Evolutionary conservation across 805 yeast species (phyloP).

Genomic region (Barnettozyma vustinii): DNA sequence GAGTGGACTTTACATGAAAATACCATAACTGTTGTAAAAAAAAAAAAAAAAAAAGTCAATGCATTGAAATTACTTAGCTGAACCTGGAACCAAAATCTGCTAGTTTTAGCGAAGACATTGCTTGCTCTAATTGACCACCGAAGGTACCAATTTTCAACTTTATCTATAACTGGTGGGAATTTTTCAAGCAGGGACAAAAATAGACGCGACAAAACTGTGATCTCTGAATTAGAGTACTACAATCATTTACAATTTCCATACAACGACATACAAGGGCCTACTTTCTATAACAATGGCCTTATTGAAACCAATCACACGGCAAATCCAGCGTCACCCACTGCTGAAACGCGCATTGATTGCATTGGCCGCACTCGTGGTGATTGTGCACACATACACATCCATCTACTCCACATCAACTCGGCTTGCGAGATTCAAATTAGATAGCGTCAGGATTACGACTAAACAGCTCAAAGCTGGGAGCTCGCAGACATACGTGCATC

Average conservation of each 20-base stretch:
- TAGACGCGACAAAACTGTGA: neutral
- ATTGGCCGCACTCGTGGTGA: neutral
- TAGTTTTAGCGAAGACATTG: no score
- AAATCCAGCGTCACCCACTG: constrained; percentile 1
- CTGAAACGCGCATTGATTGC: neutral
- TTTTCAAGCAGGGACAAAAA: neutral
- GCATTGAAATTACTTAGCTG: no score
- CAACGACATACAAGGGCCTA: neutral
- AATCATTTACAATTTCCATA: neutral
- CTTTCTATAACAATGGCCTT: neutral
- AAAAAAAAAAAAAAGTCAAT: no score
- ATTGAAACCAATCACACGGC: neutral
- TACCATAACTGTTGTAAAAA: no score
- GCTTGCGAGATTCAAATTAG: neutral
- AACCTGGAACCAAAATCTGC: no score
- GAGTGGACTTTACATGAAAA: no score
- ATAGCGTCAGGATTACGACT: neutral
- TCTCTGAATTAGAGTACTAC: neutral
- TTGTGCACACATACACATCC: constrained; percentile 4
- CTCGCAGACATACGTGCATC: neutral
- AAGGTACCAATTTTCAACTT: no score
- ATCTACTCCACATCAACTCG: constrained; percentile 1
- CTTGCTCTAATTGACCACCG: no score
- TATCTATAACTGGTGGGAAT: no score
- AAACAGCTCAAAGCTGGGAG: neutral